A percentile compares a stretch with the other conserved stretches of the same genome.
phyloP scores from a whole-genome alignment of 495 filamentous ascomycete genomes.

The Poronia punctata region DNA sequence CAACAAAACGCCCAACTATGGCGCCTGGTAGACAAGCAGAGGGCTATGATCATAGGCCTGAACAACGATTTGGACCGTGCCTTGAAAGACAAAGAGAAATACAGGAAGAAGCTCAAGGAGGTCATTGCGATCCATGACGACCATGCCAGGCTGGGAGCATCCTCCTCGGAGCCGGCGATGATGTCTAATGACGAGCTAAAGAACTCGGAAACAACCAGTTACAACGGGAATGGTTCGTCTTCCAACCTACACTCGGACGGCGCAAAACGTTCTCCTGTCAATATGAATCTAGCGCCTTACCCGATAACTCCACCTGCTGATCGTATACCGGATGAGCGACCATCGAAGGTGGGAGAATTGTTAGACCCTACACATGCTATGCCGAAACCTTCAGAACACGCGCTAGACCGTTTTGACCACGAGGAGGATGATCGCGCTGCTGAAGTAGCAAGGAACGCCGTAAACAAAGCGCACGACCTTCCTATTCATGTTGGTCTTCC shows the following conservation, averaged over 20 bases:
- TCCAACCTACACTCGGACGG: conserved; percentile 34
- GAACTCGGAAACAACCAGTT: conserved; percentile 24
- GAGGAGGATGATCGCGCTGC: conserved; percentile 41
- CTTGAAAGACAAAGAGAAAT: conserved; percentile 90
- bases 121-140: conserved; percentile 33
- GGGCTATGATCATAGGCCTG: conserved; percentile 84
- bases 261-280: conserved; percentile 42
- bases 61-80: conserved; percentile 92
- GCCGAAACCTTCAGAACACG: conserved; percentile 48
- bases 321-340: conserved; percentile 20
- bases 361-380: conserved; percentile 46
- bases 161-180: conserved; percentile 5
- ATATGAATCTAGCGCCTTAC: conserved; percentile 48
- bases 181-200: conserved; percentile 17
- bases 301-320: conserved; percentile 49
- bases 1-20: conserved; percentile 91
- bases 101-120: conserved; percentile 85
- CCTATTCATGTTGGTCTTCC: conserved; percentile 39
- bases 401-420: conserved; percentile 44
- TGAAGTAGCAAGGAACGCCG: conserved; percentile 34
- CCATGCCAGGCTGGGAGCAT: conserved; percentile 10
- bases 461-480: conserved; percentile 32
- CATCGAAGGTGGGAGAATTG: conserved; percentile 33
- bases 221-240: conserved; percentile 36
- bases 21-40: conserved; percentile 93